Evolutionary conservation across 2,329 filamentous ascomycete species (phyloP).

Genomic region (Ceratocystis smalleyi): DNA sequence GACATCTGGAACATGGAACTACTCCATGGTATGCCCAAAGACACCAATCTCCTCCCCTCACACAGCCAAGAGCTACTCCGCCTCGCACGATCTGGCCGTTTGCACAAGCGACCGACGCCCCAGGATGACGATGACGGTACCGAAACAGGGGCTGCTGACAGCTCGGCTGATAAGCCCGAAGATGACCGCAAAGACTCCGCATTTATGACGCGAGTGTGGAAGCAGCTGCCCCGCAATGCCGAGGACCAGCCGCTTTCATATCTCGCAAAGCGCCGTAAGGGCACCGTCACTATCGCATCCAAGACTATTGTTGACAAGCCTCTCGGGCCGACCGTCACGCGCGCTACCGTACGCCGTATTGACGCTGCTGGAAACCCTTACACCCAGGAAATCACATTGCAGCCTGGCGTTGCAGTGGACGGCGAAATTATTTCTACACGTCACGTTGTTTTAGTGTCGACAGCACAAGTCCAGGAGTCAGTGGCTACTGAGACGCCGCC

Average conservation of each 20-base stretch:
- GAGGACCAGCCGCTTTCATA: conserved; percentile 38
- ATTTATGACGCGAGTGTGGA: conserved; percentile 45
- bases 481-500: conserved; percentile 27
- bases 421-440: conserved; percentile 58
- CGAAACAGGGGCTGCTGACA: conserved; percentile 33
- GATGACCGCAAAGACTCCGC: conserved; percentile 41
- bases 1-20: conserved; percentile 62
- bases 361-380: conserved; percentile 70
- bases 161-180: conserved; percentile 47
- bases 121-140: conserved; percentile 45
- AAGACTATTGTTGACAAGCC: conserved; percentile 32
- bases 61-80: conserved; percentile 72
- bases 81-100: conserved; percentile 59
- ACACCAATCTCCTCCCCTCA: conserved; percentile 58
- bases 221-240: conserved; percentile 43
- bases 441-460: conserved; percentile 39
- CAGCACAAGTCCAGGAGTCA: conserved; percentile 41
- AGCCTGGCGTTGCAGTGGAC: conserved; percentile 63
- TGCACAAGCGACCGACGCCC: conserved; percentile 57
- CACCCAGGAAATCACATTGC: conserved; percentile 68
- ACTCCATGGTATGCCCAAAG: conserved; percentile 68
- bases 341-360: conserved; percentile 62
- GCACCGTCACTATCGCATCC: conserved; percentile 41
- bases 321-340: conserved; percentile 46
- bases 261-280: conserved; percentile 46